These are phyloP conservation scores for Alternaria infectoria DNA, from an alignment of 2,329 filamentous ascomycete genomes.

Conservation along the genomic window DNA sequence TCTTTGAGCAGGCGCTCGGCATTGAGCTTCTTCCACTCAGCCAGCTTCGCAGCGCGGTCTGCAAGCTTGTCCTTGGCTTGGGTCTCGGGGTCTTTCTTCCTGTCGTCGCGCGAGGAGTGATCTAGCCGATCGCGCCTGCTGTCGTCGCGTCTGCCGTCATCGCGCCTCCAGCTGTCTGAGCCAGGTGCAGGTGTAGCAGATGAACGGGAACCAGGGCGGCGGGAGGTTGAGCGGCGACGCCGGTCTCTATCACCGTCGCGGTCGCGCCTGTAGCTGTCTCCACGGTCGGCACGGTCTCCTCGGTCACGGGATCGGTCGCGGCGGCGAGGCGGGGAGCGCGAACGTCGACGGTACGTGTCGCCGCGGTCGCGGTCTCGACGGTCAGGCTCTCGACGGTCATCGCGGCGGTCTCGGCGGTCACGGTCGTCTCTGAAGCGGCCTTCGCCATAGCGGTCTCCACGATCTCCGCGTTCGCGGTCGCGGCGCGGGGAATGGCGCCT, in stretches of 20 bases:
- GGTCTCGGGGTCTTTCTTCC: constrained; percentile 59
- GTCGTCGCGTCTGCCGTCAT: constrained; percentile 11
- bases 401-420: constrained; percentile 61
- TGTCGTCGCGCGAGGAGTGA: constrained; percentile 57
- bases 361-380: constrained; percentile 58
- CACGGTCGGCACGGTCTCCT: constrained; percentile 56
- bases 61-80: constrained; percentile 33
- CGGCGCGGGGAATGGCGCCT: constrained; percentile 46
- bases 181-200: constrained; percentile 58
- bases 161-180: not conserved
- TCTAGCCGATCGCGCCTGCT: constrained; percentile 32
- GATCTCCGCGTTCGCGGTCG: constrained; percentile 38
- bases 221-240: constrained; percentile 75
- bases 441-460: constrained; percentile 55
- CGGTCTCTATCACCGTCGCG: constrained; percentile 67
- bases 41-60: constrained; percentile 48
- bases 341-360: constrained; percentile 8
- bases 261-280: constrained; percentile 63
- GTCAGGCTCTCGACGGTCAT: constrained; percentile 50
- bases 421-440: constrained; percentile 54
- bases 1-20: constrained; percentile 60
- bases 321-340: constrained; percentile 9
- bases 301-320: constrained; percentile 19
- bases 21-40: constrained; percentile 83
- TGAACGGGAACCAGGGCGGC: constrained; percentile 64